Evolutionary conservation across 495 filamentous ascomycete genomes (phyloP), one percentile per base, ranked within the genome.

Genomic region (Aspergillus avenaceus): DNA sequence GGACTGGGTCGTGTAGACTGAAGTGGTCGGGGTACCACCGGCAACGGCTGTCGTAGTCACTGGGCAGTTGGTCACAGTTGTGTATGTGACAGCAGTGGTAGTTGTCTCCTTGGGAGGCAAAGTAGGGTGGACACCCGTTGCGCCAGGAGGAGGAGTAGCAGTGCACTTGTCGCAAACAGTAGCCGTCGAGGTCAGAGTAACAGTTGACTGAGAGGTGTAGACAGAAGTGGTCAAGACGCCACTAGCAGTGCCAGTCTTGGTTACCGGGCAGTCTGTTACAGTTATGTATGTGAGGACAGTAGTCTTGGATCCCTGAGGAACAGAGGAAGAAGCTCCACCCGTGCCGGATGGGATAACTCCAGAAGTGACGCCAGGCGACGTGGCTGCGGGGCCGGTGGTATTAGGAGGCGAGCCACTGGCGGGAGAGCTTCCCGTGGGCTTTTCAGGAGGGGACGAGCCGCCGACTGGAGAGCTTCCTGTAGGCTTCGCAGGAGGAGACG

Each of bases 241-340:
- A n/a, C 67, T 62, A 19, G 72, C 63, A 24, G 62, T 65, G 44
- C 61, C 55, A 27, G 68, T 68, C 41, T 50, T 60, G 36, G 73
- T 75, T 36, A 73, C 56, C 28, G 73, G 66, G 55, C 69, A 74
- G 52, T 66, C 71, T 18, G 75, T 73, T 23, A 73, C 64, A 46
- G 67, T 70, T 22, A 56, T 59, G 27, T 71, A 72, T 1, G 66
- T 64, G 19, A 69, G 55, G 19, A 65, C 50, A 12, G 59, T 67
- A 27, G 56, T 68, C 23, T 58, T 45, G 11, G 28, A 25, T 13
- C 23, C 48, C 22, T 47, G 49, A 2, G 43, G 34, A 28, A 22
- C 32, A 13, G 45, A 23, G 16, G 46, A 24, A 8, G 57, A 31
- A 22, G 52, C 25, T 26, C 14, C 28, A 45, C 12, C 14, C 6